Conservation (phyloP, 108 stramenopile species). For the Cyclotella sp. region DNA sequence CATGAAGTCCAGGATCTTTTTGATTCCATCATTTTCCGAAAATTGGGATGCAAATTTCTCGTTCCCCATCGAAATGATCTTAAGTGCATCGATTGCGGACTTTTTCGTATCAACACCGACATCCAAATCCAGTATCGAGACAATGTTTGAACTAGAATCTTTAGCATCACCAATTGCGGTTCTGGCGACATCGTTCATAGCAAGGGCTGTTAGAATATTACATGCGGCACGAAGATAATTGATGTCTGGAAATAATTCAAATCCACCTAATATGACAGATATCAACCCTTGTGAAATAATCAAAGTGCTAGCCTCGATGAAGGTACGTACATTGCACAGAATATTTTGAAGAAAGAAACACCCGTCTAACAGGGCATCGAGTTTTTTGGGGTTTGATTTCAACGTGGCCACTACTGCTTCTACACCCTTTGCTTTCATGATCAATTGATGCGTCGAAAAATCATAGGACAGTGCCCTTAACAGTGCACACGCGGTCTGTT, state of each 20-base stretch:
- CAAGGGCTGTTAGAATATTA: constrained; percentile 24
- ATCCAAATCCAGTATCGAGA: neutral
- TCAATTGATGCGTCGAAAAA: constrained; percentile 32
- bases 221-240: constrained; percentile 24
- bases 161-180: constrained; percentile 12
- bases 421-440: constrained; percentile 32
- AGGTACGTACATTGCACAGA: constrained; percentile 28
- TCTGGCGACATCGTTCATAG: constrained; percentile 13
- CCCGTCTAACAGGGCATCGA: constrained; percentile 32
- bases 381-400: constrained; percentile 33
- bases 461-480: constrained; percentile 50
- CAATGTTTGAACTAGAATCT: neutral
- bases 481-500: constrained; percentile 37
- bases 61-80: neutral
- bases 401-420: constrained; percentile 35
- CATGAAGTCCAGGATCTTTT: constrained; percentile 4
- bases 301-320: neutral
- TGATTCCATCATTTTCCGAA: constrained; percentile 6
- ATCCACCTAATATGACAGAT: constrained; percentile 9
- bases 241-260: neutral
- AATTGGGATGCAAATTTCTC: constrained; percentile 2
- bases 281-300: constrained; percentile 6
- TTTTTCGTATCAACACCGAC: neutral
- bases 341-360: constrained; percentile 44
- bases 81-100: constrained; percentile 19